Evolutionary conservation across 2,329 filamentous ascomycete genomes (phyloP).

Genomic region (Tricladium varicosporioides): DNA sequence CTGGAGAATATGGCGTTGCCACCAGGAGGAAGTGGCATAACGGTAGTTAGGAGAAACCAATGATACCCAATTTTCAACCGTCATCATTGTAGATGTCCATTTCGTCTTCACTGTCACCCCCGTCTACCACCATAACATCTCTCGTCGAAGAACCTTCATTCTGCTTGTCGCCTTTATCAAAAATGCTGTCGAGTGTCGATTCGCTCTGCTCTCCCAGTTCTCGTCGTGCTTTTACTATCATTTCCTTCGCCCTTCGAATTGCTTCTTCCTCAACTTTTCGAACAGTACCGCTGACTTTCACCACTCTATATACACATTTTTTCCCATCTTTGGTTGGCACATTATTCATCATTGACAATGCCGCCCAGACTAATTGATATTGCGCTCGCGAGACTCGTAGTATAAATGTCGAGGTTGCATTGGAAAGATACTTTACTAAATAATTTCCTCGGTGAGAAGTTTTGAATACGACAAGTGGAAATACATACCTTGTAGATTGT

Average conservation of each 20-base stretch:
- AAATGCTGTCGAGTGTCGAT: conserved; percentile 40
- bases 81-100: conserved; percentile 45
- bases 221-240: conserved; percentile 66
- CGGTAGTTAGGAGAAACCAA: conserved; percentile 61
- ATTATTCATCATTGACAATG: conserved; percentile 74
- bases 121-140: conserved; percentile 44
- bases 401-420: conserved; percentile 92
- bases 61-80: conserved; percentile 40
- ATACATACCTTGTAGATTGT: conserved; percentile 62
- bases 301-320: conserved; percentile 77
- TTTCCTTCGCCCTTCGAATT: conserved; percentile 69
- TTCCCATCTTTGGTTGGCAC: conserved; percentile 58
- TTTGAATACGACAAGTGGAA: not conserved
- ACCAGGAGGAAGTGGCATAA: conserved; percentile 63
- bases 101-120: conserved; percentile 46
- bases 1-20: conserved; percentile 49
- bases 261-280: conserved; percentile 89
- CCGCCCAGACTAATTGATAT: conserved; percentile 86
- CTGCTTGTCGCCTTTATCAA: conserved; percentile 31
- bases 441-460: conserved; percentile 2
- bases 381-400: conserved; percentile 78
- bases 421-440: conserved; percentile 86
- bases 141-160: conserved; percentile 32
- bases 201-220: conserved; percentile 41
- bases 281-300: conserved; percentile 89